phyloP scores from a whole-genome alignment of 176 grass and related monocot genomes.

The Phoenix roebelenii region DNA sequence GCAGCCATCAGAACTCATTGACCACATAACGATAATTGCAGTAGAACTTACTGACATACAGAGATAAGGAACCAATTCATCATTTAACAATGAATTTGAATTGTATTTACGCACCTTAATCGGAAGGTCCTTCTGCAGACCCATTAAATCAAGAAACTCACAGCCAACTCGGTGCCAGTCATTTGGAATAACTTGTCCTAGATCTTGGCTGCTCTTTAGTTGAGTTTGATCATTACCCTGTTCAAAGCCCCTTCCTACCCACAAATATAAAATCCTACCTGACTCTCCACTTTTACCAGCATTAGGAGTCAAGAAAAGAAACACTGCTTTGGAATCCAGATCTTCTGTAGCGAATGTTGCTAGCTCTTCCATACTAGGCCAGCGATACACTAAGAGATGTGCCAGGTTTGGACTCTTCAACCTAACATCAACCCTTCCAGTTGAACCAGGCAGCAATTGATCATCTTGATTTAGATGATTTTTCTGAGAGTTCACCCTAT shows the following conservation, averaged over 20 bases:
- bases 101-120: slow-evolving; percentile 37
- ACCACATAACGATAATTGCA: too few relatives aligned
- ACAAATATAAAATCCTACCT: background rate
- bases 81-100: too few relatives aligned
- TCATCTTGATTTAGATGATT: background rate
- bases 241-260: background rate
- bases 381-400: slow-evolving; percentile 45
- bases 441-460: slow-evolving; percentile 8
- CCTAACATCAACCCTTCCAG: slow-evolving; percentile 25
- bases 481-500: background rate
- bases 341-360: slow-evolving; percentile 38
- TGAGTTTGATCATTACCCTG: background rate
- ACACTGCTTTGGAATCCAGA: slow-evolving; percentile 74
- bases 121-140: slow-evolving; percentile 8
- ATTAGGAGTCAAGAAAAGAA: slow-evolving; percentile 64
- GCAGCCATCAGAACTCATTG: too few relatives aligned
- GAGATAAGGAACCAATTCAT: too few relatives aligned
- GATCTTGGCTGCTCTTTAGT: background rate
- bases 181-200: background rate
- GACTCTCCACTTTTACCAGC: background rate
- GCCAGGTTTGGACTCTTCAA: slow-evolving; percentile 14
- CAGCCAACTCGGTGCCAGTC: slow-evolving; percentile 13
- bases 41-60: too few relatives aligned
- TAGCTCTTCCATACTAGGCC: slow-evolving; percentile 79
- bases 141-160: slow-evolving; percentile 7